Evolutionary conservation across 257 asterid genomes (phyloP).

Genomic region (Gynochthodes officinalis): DNA sequence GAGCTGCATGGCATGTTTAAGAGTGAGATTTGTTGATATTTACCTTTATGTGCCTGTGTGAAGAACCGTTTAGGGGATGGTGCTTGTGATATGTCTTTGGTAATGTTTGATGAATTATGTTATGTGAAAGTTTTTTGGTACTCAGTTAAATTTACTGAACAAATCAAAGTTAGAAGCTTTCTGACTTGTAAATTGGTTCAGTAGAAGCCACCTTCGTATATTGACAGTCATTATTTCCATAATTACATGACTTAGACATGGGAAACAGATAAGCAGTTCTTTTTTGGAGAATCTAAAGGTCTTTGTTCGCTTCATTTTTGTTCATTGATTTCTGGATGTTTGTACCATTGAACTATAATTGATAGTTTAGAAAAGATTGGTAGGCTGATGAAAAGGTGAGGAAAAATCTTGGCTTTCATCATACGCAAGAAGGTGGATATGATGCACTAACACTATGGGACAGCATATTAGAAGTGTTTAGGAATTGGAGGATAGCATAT

Average conservation of each 20-base stretch:
- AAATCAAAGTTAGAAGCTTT: no score
- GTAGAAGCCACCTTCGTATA: background rate
- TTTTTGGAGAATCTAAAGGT: background rate
- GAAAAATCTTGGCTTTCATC: background rate
- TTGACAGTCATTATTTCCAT: background rate
- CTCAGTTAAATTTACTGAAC: background rate
- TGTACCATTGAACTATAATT: background rate
- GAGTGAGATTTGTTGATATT: no score
- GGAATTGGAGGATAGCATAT: background rate
- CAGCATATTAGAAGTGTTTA: background rate
- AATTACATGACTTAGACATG: background rate
- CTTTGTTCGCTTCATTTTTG: background rate
- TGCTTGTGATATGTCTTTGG: background rate
- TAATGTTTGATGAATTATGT: background rate
- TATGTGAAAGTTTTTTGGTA: background rate
- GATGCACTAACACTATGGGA: background rate
- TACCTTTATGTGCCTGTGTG: background rate
- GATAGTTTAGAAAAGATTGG: background rate
- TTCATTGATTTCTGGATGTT: background rate
- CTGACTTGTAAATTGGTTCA: conserved; percentile 4
- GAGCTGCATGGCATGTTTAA: background rate
- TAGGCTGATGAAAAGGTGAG: background rate
- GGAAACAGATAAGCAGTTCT: no score
- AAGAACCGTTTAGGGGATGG: background rate
- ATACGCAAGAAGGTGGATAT: background rate